A percentile compares a stretch with the other conserved stretches of the same genome.
Conservation (phyloP, 139 green algal species). For the Zygnema circumcarinatum region DNA sequence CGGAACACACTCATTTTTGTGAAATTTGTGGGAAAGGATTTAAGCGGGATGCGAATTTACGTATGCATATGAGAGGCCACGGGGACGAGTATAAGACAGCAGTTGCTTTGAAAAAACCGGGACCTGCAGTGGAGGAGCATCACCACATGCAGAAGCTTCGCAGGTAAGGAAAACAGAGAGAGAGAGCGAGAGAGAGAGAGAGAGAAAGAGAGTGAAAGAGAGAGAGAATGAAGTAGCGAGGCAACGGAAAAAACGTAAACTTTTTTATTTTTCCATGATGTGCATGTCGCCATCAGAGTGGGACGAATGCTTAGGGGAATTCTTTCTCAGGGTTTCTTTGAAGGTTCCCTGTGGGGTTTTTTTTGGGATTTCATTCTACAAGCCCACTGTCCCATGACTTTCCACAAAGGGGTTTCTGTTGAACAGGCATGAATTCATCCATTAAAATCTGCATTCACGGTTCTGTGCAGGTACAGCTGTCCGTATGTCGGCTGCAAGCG, state of each 20-base stretch:
- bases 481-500: conserved; percentile 47
- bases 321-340: neutral
- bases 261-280: neutral
- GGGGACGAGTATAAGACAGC: conserved; percentile 52
- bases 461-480: conserved; percentile 38
- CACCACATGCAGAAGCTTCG: neutral
- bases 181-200: neutral
- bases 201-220: neutral
- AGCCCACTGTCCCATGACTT: no score
- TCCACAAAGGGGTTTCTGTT: no score
- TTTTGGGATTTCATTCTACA: no score
- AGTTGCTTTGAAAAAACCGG: conserved; percentile 24
- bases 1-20: conserved; percentile 55
- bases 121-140: neutral
- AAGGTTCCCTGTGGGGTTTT: neutral
- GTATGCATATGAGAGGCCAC: conserved; percentile 55
- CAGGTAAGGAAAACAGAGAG: neutral
- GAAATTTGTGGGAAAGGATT: conserved; percentile 52
- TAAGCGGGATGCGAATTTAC: conserved; percentile 52
- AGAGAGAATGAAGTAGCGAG: neutral
- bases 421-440: no score
- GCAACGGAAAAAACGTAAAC: no score
- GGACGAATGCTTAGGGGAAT: neutral
- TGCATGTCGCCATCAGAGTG: no score
- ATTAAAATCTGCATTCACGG: no score